Percentiles rank a stretch among this genome's conserved stretches.
These are phyloP conservation scores for Solanum arcanum DNA, from an alignment of 257 asterid species.

Conservation along the genomic window DNA sequence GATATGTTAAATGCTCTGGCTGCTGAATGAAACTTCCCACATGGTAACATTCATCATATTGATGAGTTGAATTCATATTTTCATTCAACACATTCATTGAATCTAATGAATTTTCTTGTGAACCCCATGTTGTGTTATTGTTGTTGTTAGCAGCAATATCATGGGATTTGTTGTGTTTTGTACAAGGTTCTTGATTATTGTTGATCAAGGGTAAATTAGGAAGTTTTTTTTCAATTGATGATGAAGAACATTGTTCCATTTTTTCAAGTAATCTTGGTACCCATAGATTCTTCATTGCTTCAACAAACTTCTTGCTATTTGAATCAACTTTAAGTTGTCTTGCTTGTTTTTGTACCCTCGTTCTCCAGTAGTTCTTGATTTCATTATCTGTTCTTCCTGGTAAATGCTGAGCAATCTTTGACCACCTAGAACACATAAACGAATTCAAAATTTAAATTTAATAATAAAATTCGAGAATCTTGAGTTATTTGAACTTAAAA, in stretches of 20 bases:
- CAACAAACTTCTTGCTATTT: slow-evolving; percentile 61
- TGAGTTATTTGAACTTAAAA: no score
- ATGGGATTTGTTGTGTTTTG: not conserved
- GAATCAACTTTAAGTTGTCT: slow-evolving; percentile 65
- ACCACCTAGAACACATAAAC: slow-evolving; percentile 40
- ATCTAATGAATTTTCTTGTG: not conserved
- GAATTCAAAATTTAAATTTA: not conserved
- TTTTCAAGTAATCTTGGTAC: slow-evolving; percentile 57
- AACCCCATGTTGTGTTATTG: not conserved
- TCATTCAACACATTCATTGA: not conserved
- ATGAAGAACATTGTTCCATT: slow-evolving; percentile 34
- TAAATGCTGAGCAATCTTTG: slow-evolving; percentile 64
- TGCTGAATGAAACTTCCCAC: slow-evolving; percentile 19
- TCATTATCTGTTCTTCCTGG: slow-evolving; percentile 89
- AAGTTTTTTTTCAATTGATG: slow-evolving; percentile 19
- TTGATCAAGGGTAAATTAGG: not conserved
- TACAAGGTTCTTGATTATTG: not conserved
- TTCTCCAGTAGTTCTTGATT: slow-evolving; percentile 86
- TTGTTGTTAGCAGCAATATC: no score
- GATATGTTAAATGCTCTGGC: slow-evolving; percentile 20
- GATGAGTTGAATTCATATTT: not conserved
- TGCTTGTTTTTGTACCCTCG: slow-evolving; percentile 86
- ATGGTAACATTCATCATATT: slow-evolving; percentile 15
- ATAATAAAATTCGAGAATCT: not conserved
- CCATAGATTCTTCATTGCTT: slow-evolving; percentile 54